Evolutionary conservation across 2,329 filamentous ascomycete genomes (phyloP), one percentile per base, ranked within the genome.

Genomic region (Trichophyton equinum): DNA sequence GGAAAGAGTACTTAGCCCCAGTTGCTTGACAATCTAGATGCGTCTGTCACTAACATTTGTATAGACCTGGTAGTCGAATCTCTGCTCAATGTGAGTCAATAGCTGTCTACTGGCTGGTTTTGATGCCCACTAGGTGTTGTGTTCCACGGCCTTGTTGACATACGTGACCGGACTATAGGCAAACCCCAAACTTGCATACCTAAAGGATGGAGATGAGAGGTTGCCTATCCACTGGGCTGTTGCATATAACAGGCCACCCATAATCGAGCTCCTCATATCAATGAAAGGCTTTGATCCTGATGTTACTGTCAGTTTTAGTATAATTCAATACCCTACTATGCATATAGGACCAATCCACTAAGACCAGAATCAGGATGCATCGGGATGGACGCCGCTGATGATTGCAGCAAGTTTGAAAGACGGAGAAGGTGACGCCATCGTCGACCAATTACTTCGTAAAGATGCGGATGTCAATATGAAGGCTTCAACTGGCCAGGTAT

Each of bases 211-310:
- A 57, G 94, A 99, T 72, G 89, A 90, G 15, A 88, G 94, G 51
- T 82, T 96, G 42, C 86, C 94, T 1, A 85, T 97, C 61, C 94
- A 99, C 78, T 99, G 94, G 94, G 92, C 94, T 0, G 84, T 85
- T 1, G 94, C 91, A 22, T 87, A 88, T 73, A 95, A 94, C 71
- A 86, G 85, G 66, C 75, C 86, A 5, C 82, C 85, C 25, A 90
- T 96, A 62, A 85, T 89, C 18, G 79, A 87, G 57, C 72, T 92
- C 20, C 79, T 97, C 3, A 81, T 87, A 1, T 81, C 88, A 61
- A 78, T 80, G 63, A 85, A 85, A 68, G 79, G 80, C 62, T 96
- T 96, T 69, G 90, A 97, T 70, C 82, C 89, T 0, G 91, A 97
- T 73, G 85, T 86, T 18, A 83, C 90, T 75, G 87, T 89, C 60